Percentiles rank a stretch among this genome's conserved stretches.
Conservation (phyloP, 108 stramenopile genomes). For the Epipyxis sp. region DNA sequence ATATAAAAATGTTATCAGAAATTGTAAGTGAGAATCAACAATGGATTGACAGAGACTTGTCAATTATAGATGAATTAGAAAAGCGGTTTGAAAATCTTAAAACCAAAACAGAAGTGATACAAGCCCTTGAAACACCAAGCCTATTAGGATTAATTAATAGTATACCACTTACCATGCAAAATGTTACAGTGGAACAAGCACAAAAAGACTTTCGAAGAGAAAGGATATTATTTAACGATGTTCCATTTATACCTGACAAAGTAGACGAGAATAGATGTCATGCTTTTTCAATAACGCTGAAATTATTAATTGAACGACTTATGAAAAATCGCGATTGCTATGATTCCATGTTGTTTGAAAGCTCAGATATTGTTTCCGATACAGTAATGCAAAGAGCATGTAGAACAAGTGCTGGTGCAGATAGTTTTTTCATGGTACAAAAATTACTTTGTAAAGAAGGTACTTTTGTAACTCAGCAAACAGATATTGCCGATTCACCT, state of each 20-base stretch:
- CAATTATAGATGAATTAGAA: neutral
- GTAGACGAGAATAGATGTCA: neutral
- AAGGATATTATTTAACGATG: neutral
- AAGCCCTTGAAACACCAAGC: neutral
- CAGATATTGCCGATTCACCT: neutral
- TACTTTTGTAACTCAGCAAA: conserved; percentile 10
- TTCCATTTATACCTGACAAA: neutral
- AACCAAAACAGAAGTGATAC: neutral
- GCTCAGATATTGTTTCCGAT: neutral
- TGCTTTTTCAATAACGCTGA: neutral
- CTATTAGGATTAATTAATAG: neutral
- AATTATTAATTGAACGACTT: neutral
- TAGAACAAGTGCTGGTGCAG: conserved; percentile 8
- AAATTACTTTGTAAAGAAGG: conserved; percentile 7
- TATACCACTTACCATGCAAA: neutral
- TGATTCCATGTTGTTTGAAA: neutral
- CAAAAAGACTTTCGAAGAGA: neutral
- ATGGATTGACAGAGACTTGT: no score
- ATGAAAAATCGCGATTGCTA: neutral
- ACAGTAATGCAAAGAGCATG: conserved; percentile 11
- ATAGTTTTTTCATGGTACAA: conserved; percentile 4
- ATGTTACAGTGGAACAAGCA: conserved; percentile 1
- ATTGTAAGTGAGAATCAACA: no score
- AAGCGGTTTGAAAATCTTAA: neutral
- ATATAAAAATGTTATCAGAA: no score